These are phyloP conservation scores for Rosellinia necatrix DNA, from an alignment of 2,329 filamentous ascomycete genomes.

Conservation along the genomic window DNA sequence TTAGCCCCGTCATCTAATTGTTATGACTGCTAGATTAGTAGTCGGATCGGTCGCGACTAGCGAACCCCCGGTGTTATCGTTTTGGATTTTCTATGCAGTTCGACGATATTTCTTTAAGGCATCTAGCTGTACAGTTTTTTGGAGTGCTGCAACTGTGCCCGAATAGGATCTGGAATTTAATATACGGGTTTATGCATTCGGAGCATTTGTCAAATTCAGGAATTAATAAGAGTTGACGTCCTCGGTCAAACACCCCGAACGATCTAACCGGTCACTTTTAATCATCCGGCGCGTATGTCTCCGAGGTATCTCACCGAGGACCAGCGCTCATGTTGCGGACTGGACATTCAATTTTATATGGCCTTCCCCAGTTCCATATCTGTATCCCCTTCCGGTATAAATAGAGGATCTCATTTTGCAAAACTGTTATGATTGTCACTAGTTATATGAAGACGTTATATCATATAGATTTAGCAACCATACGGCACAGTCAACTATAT, in stretches of 20 bases:
- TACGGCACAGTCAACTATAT: neutral
- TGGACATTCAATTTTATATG: neutral
- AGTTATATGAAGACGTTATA: neutral
- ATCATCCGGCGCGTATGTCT: constrained; percentile 16
- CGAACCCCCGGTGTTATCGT: too few relatives aligned
- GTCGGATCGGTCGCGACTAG: too few relatives aligned
- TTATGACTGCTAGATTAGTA: too few relatives aligned
- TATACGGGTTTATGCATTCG: constrained; percentile 17
- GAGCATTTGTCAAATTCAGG: neutral
- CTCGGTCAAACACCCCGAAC: neutral
- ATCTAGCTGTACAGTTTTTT: too few relatives aligned
- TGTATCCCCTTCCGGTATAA: neutral
- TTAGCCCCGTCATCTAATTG: too few relatives aligned
- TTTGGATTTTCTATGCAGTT: too few relatives aligned
- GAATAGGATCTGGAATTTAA: neutral
- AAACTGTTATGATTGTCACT: neutral
- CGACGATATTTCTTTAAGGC: too few relatives aligned
- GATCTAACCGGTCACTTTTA: constrained; percentile 5
- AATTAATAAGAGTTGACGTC: neutral
- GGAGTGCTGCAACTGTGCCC: too few relatives aligned
- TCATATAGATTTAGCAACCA: neutral
- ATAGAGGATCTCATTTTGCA: neutral
- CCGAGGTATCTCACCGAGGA: constrained; percentile 27
- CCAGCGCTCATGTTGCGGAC: neutral
- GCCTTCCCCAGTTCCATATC: neutral